These are phyloP conservation scores for Cercophora samala DNA, from an alignment of 495 filamentous ascomycete species.

Conservation along the genomic window DNA sequence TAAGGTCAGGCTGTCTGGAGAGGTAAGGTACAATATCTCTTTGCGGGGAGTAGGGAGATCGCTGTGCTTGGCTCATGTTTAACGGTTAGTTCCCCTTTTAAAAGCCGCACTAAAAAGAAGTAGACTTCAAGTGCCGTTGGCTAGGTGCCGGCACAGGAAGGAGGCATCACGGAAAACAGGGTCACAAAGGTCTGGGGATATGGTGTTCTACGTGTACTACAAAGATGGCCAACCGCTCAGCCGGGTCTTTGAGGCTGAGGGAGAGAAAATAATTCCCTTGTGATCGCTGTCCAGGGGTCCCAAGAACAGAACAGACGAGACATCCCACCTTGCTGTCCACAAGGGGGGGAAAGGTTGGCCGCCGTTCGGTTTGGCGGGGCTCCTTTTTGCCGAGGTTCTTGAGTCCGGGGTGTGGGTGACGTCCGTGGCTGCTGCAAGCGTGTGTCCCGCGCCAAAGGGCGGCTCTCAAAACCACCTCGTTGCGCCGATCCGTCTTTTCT, in stretches of 20 bases:
- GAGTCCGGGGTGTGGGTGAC: slow-evolving; percentile 24
- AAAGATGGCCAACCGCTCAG: background rate
- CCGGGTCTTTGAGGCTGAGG: background rate
- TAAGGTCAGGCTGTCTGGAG: slow-evolving; percentile 9
- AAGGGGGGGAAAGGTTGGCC: background rate
- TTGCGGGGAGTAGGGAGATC: background rate
- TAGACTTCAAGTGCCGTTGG: background rate
- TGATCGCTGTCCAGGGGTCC: slow-evolving; percentile 4
- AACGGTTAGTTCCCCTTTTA: background rate
- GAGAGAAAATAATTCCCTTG: background rate
- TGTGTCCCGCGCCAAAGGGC: slow-evolving; percentile 9
- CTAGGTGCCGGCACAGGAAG: background rate
- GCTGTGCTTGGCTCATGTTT: background rate
- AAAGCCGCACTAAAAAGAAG: background rate
- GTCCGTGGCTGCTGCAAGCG: slow-evolving; percentile 27
- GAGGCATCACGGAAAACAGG: background rate
- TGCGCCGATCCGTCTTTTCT: background rate
- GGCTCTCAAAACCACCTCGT: background rate
- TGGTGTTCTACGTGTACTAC: background rate
- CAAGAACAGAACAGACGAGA: background rate
- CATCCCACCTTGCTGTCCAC: slow-evolving; percentile 2
- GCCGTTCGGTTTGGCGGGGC: slow-evolving; percentile 10
- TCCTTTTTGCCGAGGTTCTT: slow-evolving; percentile 36
- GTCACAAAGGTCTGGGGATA: background rate
- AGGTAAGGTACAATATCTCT: background rate